phyloP scores from a whole-genome alignment of 2,329 filamentous ascomycete genomes.

The Pestalotiopsis sp. region DNA sequence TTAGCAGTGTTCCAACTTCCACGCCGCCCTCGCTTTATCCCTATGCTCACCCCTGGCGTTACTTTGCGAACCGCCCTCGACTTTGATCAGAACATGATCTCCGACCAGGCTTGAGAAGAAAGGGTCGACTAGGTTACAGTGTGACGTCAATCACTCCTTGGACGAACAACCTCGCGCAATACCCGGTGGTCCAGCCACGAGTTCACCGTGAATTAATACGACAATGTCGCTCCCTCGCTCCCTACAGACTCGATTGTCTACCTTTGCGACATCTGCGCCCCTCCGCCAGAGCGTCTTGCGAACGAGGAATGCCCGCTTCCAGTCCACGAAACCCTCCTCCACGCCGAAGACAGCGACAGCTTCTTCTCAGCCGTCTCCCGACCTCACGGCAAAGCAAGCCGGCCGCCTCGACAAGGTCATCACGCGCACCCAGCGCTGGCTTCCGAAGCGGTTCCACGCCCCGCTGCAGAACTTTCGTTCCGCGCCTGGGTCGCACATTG shows the following conservation, averaged over 20 bases:
- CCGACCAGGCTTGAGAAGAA: too few relatives aligned
- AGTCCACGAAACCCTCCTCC: constrained; percentile 20
- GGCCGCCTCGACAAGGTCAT: constrained; percentile 47
- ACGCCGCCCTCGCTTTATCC: too few relatives aligned
- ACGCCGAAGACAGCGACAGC: constrained; percentile 20
- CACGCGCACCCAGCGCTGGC: constrained; percentile 36
- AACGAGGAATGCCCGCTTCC: constrained; percentile 16
- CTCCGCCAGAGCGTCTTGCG: constrained; percentile 1
- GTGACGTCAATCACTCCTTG: neutral
- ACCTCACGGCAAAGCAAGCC: constrained; percentile 16
- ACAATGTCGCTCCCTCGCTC: constrained; percentile 9
- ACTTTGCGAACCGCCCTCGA: too few relatives aligned
- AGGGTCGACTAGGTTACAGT: too few relatives aligned
- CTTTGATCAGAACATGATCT: too few relatives aligned
- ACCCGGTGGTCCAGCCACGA: neutral
- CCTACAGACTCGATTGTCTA: constrained; percentile 1
- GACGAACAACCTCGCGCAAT: neutral
- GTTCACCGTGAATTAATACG: neutral
- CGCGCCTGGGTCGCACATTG: constrained; percentile 79
- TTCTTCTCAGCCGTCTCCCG: neutral
- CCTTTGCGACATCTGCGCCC: neutral
- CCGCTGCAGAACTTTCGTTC: constrained; percentile 70
- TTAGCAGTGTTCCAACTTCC: too few relatives aligned
- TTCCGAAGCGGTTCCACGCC: constrained; percentile 66
- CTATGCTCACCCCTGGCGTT: too few relatives aligned